These are phyloP conservation scores for Lentinula sp. DNA, from an alignment of 768 basidiomycete genomes.

Conservation along the genomic window DNA sequence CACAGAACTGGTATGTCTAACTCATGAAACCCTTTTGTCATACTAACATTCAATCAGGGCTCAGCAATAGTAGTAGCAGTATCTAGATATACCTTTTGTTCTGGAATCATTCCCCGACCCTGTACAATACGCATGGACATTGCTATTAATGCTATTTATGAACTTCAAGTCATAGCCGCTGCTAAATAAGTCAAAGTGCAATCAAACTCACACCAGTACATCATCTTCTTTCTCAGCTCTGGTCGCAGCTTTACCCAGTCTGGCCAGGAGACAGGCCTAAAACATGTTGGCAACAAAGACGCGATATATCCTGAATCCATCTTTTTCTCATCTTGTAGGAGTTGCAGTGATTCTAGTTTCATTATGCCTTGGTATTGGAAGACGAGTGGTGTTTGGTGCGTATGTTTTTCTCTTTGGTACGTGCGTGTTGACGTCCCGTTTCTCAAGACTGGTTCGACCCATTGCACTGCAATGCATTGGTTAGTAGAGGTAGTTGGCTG, in stretches of 20 bases:
- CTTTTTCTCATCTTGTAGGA: conserved; percentile 47
- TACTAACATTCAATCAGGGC: background rate
- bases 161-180: background rate
- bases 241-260: background rate
- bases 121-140: too few relatives aligned
- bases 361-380: conserved; percentile 35
- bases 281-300: background rate
- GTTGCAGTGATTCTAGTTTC: conserved; percentile 31
- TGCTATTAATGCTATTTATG: background rate
- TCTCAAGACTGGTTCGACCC: conserved; percentile 65
- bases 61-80: background rate
- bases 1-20: background rate
- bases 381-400: conserved; percentile 40
- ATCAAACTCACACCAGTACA: background rate
- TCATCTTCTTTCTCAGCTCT: background rate
- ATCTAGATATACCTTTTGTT: background rate
- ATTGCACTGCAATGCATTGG: conserved; percentile 62
- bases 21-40: background rate
- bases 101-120: too few relatives aligned
- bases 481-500: conserved; percentile 75
- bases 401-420: conserved; percentile 1
- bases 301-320: conserved; percentile 29
- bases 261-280: background rate
- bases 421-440: background rate
- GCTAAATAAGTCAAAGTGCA: background rate